A percentile compares a stretch with the other conserved stretches of the same genome.
Evolutionary conservation across 495 filamentous ascomycete genomes (phyloP).

Genomic region (Lichenothelia convexa): DNA sequence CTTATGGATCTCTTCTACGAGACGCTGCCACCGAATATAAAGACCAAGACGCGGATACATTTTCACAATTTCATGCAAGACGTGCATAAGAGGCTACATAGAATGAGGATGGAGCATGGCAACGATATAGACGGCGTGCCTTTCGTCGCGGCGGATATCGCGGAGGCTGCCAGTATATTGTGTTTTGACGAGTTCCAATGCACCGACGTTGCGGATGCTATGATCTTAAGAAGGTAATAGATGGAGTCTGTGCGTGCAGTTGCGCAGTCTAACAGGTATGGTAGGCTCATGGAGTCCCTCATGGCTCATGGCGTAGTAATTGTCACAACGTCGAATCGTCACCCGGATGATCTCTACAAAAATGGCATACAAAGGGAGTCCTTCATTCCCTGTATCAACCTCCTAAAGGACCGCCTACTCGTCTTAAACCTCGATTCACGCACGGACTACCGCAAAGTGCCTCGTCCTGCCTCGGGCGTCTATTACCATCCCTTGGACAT

Average conservation of each 20-base stretch:
- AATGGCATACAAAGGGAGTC: slow-evolving; percentile 93
- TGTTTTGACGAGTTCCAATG: slow-evolving; percentile 99
- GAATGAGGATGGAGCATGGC: slow-evolving; percentile 73
- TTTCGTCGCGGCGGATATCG: slow-evolving; percentile 84
- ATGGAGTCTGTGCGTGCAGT: too few relatives aligned
- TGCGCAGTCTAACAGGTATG: too few relatives aligned
- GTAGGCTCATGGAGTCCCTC: slow-evolving; percentile 63
- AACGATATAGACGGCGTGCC: slow-evolving; percentile 83
- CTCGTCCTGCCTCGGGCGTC: slow-evolving; percentile 79
- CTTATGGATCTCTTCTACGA: slow-evolving; percentile 98
- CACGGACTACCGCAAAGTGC: slow-evolving; percentile 94
- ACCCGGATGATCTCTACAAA: slow-evolving; percentile 89
- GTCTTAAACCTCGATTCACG: slow-evolving; percentile 89
- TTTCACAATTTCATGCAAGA: slow-evolving; percentile 99
- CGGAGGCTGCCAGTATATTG: slow-evolving; percentile 63
- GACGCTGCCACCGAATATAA: slow-evolving; percentile 65
- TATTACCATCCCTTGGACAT: slow-evolving; percentile 75
- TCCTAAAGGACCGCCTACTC: slow-evolving; percentile 62
- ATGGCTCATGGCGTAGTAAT: slow-evolving; percentile 95
- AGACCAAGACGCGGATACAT: slow-evolving; percentile 82
- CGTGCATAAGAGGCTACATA: slow-evolving; percentile 81
- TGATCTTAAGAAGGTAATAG: slow-evolving; percentile 76
- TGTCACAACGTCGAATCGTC: slow-evolving; percentile 91
- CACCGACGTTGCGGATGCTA: slow-evolving; percentile 95
- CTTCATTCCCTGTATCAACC: slow-evolving; percentile 87